Evolutionary conservation across 768 basidiomycete species (phyloP), one percentile per base, ranked within the genome.

Genomic region (Macrolepiota dolichaula): DNA sequence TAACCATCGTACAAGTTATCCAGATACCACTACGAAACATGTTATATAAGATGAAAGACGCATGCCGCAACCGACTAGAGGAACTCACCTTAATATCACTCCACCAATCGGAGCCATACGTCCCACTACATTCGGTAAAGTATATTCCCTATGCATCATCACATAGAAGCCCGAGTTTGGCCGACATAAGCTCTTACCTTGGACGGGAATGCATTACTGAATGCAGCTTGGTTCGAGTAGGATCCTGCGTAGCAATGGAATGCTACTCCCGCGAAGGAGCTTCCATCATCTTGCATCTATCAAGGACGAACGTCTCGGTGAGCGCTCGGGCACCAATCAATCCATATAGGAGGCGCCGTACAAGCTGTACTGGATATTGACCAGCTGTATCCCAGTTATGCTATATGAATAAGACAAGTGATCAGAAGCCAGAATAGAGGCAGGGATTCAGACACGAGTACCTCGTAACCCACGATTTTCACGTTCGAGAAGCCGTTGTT

Each of bases 331-430:
- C 24, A 44, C 7, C 22, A 15, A n/a, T 15, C 22, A 15, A n/a
- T 11, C 40, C 27, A 12, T 9, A 51, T 35, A 54, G 44, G 53
- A 27, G 53, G 42, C 17, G 37, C 63, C 69, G 24, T 49, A 73
- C 72, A 17, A 76, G 79, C 63, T 73, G 82, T 1, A 87, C 78
- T 0, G 90, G 85, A 64, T 91, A 91, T 12, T 76, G 71, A 5
- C 76, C 82, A 13, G 87, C 86, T 62, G 84, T 79, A 54, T 79
- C 74, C 91, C 91, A 92, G 67, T 92, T 92, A 65, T 92, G 90
- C 66, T 90, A 35, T 19, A 40, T 17, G 17, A 25, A 6, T 10
- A 13, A 35, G 24, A 11, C 17, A 5, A 24, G 25, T 15, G 22
- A 37, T n/a, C 25, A 36, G 24, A 37, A 32, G 57, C 38, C 47